A percentile compares a stretch with the other conserved stretches of the same genome.
Evolutionary conservation across 164 flowering plant genomes (phyloP).

Genomic region (Tetrastigma voinierianum): DNA sequence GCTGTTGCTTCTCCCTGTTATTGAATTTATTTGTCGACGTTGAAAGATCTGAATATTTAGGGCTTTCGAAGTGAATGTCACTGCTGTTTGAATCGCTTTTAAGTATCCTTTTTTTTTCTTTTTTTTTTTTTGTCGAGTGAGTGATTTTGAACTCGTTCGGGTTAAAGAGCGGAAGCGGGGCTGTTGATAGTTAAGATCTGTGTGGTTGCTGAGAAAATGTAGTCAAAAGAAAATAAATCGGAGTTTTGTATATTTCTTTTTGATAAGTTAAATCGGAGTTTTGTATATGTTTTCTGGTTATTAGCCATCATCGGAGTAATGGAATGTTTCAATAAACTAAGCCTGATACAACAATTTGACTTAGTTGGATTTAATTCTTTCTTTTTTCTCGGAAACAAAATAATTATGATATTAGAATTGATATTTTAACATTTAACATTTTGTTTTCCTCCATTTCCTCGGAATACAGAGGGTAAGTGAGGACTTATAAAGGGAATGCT

Average conservation of each 20-base stretch:
- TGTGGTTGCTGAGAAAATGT: slow-evolving; percentile 1
- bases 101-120: not conserved
- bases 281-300: not conserved
- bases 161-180: not conserved
- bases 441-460: too few relatives aligned
- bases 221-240: not conserved
- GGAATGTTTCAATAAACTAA: not conserved
- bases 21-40: not conserved
- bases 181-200: not conserved
- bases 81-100: not conserved
- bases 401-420: too few relatives aligned
- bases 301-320: not conserved
- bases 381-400: too few relatives aligned
- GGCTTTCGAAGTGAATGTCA: not conserved
- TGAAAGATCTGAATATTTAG: not conserved
- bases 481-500: too few relatives aligned
- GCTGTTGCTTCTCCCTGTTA: slow-evolving; percentile 5
- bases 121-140: not conserved
- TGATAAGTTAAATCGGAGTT: not conserved
- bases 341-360: not conserved
- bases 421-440: too few relatives aligned
- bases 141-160: not conserved
- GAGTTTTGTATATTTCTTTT: not conserved
- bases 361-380: too few relatives aligned
- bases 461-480: too few relatives aligned